Evolutionary conservation across 192 early-diverging fungal species (phyloP).

Genomic region (Physocladia obscura): DNA sequence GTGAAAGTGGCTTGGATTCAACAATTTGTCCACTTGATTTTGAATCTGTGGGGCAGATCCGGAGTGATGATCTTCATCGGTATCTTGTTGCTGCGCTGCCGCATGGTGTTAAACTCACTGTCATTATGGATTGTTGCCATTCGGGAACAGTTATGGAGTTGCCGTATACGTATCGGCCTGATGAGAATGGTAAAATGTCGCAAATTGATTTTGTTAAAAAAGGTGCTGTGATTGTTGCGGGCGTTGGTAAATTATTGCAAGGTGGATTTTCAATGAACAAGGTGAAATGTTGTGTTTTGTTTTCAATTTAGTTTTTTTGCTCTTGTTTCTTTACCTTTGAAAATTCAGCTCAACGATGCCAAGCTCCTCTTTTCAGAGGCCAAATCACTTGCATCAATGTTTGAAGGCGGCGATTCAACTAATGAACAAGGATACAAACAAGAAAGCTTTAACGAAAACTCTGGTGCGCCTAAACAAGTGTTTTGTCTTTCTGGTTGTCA

Average conservation of each 20-base stretch:
- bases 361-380: conserved; percentile 11
- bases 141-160: conserved; percentile 43
- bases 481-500: conserved; percentile 53
- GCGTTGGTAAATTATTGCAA: neutral
- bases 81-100: conserved; percentile 65
- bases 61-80: conserved; percentile 66
- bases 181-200: conserved; percentile 21
- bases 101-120: conserved; percentile 67
- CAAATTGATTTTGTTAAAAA: conserved; percentile 13
- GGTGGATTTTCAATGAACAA: conserved; percentile 11
- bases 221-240: neutral
- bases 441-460: conserved; percentile 9
- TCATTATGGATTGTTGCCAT: conserved; percentile 75
- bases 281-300: neutral
- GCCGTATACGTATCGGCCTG: conserved; percentile 35
- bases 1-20: conserved; percentile 31
- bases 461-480: neutral
- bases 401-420: neutral
- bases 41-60: conserved; percentile 65
- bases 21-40: conserved; percentile 79
- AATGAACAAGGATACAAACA: neutral
- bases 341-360: neutral
- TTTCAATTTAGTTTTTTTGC: neutral
- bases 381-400: neutral
- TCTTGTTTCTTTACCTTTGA: too few species aligned